Evolutionary conservation across 495 filamentous ascomycete genomes (phyloP), one percentile per base, ranked within the genome.

Genomic region (Beverwykella pulmonaria): DNA sequence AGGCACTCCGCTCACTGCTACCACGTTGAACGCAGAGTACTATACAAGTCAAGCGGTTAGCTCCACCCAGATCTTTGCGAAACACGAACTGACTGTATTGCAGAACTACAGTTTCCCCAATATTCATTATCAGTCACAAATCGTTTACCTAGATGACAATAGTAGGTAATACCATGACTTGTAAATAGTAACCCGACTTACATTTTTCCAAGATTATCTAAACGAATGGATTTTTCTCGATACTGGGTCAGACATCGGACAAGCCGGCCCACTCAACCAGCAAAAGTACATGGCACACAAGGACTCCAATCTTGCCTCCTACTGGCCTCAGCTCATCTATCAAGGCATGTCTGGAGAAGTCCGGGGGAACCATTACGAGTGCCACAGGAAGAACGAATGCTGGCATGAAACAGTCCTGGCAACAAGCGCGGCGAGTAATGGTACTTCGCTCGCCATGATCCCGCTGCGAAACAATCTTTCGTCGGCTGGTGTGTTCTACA

Each of bases 181-280:
- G 7, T 10, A 8, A 14, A 15, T 23, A 19, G 23, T 25, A 9
- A 25, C 10, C 23, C 25, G 29, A 27, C 62, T 65, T 1, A 65
- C 22, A 32, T 26, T 44, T 3, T 3, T 53, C 12, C 17, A 44
- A 66, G 63, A 66, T 26, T 36, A 57, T n/a, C n/a, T 66, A 5
- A 53, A 36, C n/a, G 63, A 66, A 49, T 66, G 56, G 55, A 57
- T 66, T 9, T 66, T 66, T 23, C 30, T 29, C 25, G 63, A 66
- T 23, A 66, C 17, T 20, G 56, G 56, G 0, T 30, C 63, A 53
- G 47, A 30, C 14, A 15, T 47, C 12, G 63, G 63, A 15, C 55
- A 54, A 36, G 30, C 63, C 10, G 63, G 63, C 3, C 27, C 63
- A 5, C 49, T 66, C 14, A 60, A 20, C 20, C 32, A 66, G 17